Evolutionary conservation across 768 basidiomycete species (phyloP), one percentile per base, ranked within the genome.

Genomic region (Crepidotus variabilis): DNA sequence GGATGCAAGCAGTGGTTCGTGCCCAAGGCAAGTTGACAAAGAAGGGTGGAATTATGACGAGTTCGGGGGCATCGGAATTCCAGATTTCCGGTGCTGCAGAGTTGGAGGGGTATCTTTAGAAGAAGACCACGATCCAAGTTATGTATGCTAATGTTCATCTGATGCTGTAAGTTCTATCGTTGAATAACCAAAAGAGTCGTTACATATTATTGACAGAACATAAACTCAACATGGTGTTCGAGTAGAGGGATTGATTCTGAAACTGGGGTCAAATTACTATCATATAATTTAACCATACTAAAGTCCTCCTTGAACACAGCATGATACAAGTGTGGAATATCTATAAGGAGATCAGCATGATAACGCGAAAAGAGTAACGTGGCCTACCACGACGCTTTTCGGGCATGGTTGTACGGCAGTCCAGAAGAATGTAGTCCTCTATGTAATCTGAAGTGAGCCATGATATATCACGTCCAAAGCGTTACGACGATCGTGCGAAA

Each of bases 1-100:
- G 94, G 32, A 98, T 98, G 95, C 85, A 88, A 64, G 83, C 83
- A 54, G 83, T 88, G 45, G 94, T 96, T 28, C 83, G 95, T 46
- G 78, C 81, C 11, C 92, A 92, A 66, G 95, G 94, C 8, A 80
- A 90, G 51, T 71, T 90, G 55, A 82, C 84, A 54, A 95, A 88
- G 78, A 86, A 86, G 69, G 84, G 83, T 24, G 95, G 94, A 20
- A 75, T 81, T 52, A 84, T 92, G 81, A 75, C 83, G 59, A 83
- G 83, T 60, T 82, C 78, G 52, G 86, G 85, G 39, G 75, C 77
- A 16, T 80, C 80, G 32, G 92, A 94, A 68, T 94, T 93, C 74
- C 92, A 94, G 71, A 80, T 92, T 56, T 80, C 86, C 50, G 79
- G 83, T 22, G 82, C 82, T 2, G 70, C 78, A 61, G 79, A 75